phyloP scores from a whole-genome alignment of 768 basidiomycete genomes.

The Trametes villosa region DNA sequence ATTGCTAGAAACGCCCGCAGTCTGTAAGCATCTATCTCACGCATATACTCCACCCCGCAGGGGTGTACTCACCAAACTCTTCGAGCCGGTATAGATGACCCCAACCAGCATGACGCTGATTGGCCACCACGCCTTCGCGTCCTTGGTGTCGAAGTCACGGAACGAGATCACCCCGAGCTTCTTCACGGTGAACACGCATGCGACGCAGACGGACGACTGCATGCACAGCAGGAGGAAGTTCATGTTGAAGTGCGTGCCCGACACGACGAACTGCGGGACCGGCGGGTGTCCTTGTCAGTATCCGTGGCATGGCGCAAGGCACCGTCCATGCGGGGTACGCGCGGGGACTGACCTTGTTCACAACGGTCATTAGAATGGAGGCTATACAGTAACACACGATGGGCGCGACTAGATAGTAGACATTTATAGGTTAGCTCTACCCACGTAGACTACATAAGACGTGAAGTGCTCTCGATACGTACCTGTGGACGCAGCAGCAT shows the following conservation, averaged over 20 bases:
- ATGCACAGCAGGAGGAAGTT: constrained; percentile 92
- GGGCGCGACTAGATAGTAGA: constrained; percentile 61
- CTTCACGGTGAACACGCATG: constrained; percentile 77
- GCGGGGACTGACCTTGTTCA: constrained; percentile 78
- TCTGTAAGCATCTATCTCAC: constrained; percentile 4
- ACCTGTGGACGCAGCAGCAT: constrained; percentile 23
- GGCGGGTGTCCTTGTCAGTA: not conserved
- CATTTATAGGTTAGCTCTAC: not conserved
- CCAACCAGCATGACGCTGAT: constrained; percentile 89
- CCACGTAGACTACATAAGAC: not conserved
- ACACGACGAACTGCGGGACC: constrained; percentile 81
- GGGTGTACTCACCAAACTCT: constrained; percentile 84
- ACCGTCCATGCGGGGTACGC: not conserved
- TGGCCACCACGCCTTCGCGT: constrained; percentile 94
- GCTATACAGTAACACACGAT: constrained; percentile 90
- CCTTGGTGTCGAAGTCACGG: constrained; percentile 77
- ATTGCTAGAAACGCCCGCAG: constrained; percentile 68
- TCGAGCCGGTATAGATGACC: constrained; percentile 98
- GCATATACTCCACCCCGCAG: too few species aligned
- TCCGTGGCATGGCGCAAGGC: not conserved
- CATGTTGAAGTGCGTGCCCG: constrained; percentile 93
- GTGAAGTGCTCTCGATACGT: not conserved
- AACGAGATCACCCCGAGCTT: constrained; percentile 80
- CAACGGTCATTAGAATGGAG: constrained; percentile 94
- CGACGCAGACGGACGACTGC: constrained; percentile 86